Evolutionary conservation across 106 monocot species (phyloP).

Genomic region (Phalaenopsis aphrodite): DNA sequence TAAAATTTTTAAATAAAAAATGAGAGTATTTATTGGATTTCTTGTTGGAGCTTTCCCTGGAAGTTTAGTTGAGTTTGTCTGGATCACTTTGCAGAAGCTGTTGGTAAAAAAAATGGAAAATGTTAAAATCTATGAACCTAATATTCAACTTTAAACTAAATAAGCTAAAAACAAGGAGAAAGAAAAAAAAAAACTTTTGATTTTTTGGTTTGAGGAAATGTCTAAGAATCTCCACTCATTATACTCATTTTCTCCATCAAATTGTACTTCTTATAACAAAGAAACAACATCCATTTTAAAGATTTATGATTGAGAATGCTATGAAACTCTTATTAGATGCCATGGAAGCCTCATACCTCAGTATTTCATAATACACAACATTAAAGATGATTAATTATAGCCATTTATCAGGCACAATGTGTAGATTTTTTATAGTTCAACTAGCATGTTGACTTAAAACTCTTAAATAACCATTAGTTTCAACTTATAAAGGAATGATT

Average conservation of each 20-base stretch:
- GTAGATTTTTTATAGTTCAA: neutral
- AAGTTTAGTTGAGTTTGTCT: constrained; percentile 65
- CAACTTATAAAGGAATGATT: neutral
- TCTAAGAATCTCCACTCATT: constrained; percentile 71
- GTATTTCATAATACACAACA: neutral
- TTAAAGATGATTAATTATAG: neutral
- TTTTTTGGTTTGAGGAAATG: constrained; percentile 53
- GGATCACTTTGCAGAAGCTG: constrained; percentile 33
- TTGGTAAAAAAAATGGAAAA: constrained; percentile 1
- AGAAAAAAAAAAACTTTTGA: constrained; percentile 13
- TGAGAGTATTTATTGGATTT: neutral
- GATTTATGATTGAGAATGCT: neutral
- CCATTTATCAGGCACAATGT: neutral
- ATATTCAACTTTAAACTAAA: neutral
- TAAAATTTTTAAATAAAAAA: neutral
- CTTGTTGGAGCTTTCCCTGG: neutral
- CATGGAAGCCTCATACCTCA: neutral
- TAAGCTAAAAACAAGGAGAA: neutral
- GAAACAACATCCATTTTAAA: constrained; percentile 27
- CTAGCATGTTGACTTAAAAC: neutral
- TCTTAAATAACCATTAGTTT: neutral
- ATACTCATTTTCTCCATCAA: constrained; percentile 53
- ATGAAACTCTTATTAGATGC: neutral
- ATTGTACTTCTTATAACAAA: constrained; percentile 71
- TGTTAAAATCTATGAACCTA: neutral